phyloP scores from a whole-genome alignment of 2,329 filamentous ascomycete species.

The Alternaria incomplexa region DNA sequence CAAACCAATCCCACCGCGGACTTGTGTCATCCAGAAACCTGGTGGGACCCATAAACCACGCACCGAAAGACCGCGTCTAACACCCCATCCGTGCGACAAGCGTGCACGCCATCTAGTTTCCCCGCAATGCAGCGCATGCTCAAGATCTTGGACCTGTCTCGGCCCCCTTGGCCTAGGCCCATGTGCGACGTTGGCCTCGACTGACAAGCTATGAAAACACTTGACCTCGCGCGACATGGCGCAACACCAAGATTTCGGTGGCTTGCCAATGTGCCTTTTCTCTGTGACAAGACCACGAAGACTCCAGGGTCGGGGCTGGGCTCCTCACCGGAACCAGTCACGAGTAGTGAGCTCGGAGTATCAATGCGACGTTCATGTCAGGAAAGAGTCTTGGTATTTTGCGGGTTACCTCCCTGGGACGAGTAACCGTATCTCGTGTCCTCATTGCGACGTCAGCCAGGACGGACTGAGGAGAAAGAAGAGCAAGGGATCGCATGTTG shows the following conservation, averaged over 20 bases:
- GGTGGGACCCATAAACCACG: slow-evolving; percentile 8
- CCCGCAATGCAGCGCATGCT: slow-evolving; percentile 18
- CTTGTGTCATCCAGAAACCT: neutral
- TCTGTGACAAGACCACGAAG: slow-evolving; percentile 25
- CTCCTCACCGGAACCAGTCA: slow-evolving; percentile 15
- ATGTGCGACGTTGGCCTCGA: slow-evolving; percentile 13
- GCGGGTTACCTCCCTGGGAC: slow-evolving; percentile 10
- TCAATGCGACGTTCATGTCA: neutral
- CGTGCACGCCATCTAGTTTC: neutral
- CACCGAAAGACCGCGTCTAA: slow-evolving; percentile 11
- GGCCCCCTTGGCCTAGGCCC: slow-evolving; percentile 29
- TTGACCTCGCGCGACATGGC: slow-evolving; percentile 12
- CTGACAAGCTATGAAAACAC: slow-evolving; percentile 12
- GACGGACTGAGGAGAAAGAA: neutral
- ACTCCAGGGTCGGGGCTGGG: slow-evolving; percentile 13
- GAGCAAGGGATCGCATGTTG: neutral
- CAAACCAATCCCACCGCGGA: slow-evolving; percentile 1
- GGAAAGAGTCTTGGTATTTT: slow-evolving; percentile 16
- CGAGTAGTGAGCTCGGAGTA: slow-evolving; percentile 7
- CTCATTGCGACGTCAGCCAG: neutral
- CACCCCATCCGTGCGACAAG: slow-evolving; percentile 9
- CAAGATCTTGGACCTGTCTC: slow-evolving; percentile 24
- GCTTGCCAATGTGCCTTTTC: slow-evolving; percentile 31
- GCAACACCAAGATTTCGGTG: slow-evolving; percentile 26
- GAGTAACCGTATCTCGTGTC: neutral